These are phyloP conservation scores for Bromus sterilis DNA, from an alignment of 176 grass and related monocot genomes.

Conservation along the genomic window DNA sequence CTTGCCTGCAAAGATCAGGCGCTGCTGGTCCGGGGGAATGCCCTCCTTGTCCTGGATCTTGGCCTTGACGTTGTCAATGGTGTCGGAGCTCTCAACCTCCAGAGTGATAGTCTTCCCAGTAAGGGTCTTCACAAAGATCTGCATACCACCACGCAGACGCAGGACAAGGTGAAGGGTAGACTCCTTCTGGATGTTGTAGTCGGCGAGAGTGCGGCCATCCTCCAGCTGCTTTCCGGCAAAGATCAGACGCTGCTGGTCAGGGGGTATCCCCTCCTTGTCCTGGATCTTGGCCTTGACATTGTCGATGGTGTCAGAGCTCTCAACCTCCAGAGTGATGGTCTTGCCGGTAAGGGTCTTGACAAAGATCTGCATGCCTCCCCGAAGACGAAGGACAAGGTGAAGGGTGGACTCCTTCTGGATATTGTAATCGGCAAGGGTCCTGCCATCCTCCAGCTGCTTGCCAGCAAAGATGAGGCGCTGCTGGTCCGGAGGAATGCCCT, in stretches of 20 bases:
- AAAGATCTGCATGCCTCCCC: background rate
- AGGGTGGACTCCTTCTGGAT: background rate
- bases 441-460: conserved; percentile 47
- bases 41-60: conserved; percentile 86
- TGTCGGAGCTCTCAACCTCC: background rate
- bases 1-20: conserved; percentile 50
- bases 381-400: background rate
- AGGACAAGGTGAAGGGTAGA: conserved; percentile 50
- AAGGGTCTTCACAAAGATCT: conserved; percentile 23
- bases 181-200: conserved; percentile 78
- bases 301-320: background rate
- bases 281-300: conserved; percentile 51
- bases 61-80: conserved; percentile 3
- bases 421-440: conserved; percentile 30
- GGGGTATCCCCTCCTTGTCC: conserved; percentile 60
- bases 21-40: conserved; percentile 59
- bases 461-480: conserved; percentile 41
- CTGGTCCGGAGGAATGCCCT: conserved; percentile 54
- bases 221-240: conserved; percentile 53
- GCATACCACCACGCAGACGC: conserved; percentile 21
- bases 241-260: conserved; percentile 52
- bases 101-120: background rate
- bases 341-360: conserved; percentile 19
- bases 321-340: background rate
- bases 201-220: conserved; percentile 48